Conservation (phyloP, 2,329 filamentous ascomycete species). For the Beauveria rudraprayagi region DNA sequence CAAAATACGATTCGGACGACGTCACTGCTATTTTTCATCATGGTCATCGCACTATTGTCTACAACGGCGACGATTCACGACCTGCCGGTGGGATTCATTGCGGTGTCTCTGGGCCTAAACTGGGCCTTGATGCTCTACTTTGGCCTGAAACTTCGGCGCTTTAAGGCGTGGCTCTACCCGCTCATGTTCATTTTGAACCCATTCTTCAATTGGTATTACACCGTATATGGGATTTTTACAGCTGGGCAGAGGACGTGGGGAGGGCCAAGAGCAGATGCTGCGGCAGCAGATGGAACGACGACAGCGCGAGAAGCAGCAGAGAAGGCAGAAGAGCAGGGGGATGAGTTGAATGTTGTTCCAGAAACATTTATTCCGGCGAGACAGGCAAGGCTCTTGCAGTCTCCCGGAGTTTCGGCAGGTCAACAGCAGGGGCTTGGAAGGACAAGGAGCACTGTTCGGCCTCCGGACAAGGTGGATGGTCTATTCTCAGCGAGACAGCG, state of each 20-base stretch:
- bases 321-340: slow-evolving; percentile 66
- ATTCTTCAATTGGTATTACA: slow-evolving; percentile 97
- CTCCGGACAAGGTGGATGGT: slow-evolving; percentile 67
- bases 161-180: slow-evolving; percentile 92
- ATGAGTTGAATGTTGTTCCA: slow-evolving; percentile 83
- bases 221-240: slow-evolving; percentile 94
- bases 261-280: slow-evolving; percentile 83
- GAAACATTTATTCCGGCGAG: slow-evolving; percentile 67
- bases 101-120: slow-evolving; percentile 83
- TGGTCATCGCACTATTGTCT: slow-evolving; percentile 77
- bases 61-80: slow-evolving; percentile 71
- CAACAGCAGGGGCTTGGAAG: slow-evolving; percentile 32
- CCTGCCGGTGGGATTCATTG: slow-evolving; percentile 88
- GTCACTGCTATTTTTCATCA: slow-evolving; percentile 86
- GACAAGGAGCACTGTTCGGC: slow-evolving; percentile 55
- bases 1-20: slow-evolving; percentile 96
- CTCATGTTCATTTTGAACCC: slow-evolving; percentile 94
- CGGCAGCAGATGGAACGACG: slow-evolving; percentile 64
- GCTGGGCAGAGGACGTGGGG: slow-evolving; percentile 94
- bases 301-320: slow-evolving; percentile 80
- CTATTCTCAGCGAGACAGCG: slow-evolving; percentile 67
- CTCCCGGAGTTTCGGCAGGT: slow-evolving; percentile 16
- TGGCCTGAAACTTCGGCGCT: slow-evolving; percentile 74
- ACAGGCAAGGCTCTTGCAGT: slow-evolving; percentile 34
- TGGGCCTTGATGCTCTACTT: slow-evolving; percentile 97